Base-by-base conservation (phyloP, 1,139 yeast species). In the Blastobotrys arbuscula region DNA sequence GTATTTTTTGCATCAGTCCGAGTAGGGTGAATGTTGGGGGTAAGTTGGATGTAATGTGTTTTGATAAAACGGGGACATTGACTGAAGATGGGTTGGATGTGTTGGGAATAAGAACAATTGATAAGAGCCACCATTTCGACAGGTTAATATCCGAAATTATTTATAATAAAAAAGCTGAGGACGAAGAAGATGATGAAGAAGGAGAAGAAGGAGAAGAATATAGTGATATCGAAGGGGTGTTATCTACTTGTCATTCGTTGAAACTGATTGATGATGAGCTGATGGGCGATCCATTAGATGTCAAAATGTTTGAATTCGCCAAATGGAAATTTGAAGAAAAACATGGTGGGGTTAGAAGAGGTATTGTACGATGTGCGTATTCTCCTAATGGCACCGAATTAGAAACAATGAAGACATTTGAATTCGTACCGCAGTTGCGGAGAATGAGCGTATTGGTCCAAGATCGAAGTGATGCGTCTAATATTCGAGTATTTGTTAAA, bases 71-170 rank as follows among this genome's bases (percentile, higher is more conserved):
- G 0, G 99, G 99, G 1, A 92, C 99, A 0, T 72, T 92, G 56
- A 92, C 99, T 0, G 98, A 92, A 63, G 98, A 92, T 65, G 98
- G 97, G 0, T 72, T 92, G 44, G 97, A 90, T 64, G 88, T 94
- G 6, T 73, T 89, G 59, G 98, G 98, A 2, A 81, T 90, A 15
- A 95, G 87, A 59, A 68, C 83, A 6, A 75, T 78, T 10, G 57
- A 58, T 6, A 49, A 48, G 15, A 45, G 45, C 1, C 71, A 75
- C 40, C 75, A 76, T 51, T 80, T 77, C 55, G 79, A 53, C 23
- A 53, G 52, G 16, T 33, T 55, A 31, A 42, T 47, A 36, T 30
- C 28, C n/a, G 46, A 45, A 23, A 19, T 49, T 21, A n/a, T 28
- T 1, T n/a, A 3, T 12, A 24, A 24, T 7, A 24, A 7, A 7